These are phyloP conservation scores for Pascua sp. DNA, from an alignment of 1,284 basidiomycete species.

Conservation along the genomic window DNA sequence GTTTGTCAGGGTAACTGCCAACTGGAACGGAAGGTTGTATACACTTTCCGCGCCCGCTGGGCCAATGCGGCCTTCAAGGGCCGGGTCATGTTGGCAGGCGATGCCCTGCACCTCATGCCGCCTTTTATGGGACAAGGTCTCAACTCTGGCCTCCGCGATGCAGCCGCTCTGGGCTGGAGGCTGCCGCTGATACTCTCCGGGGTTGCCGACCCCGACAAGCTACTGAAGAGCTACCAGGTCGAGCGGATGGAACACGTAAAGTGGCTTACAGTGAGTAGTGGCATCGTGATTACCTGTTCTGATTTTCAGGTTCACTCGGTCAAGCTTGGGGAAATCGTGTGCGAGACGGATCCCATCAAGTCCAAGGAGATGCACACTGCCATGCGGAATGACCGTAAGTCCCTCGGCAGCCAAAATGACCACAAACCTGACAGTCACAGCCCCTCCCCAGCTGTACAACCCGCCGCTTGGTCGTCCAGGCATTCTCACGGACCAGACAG, in stretches of 20 bases:
- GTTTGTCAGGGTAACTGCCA: constrained; percentile 12
- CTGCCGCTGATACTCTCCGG: constrained; percentile 15
- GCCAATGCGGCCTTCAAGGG: constrained; percentile 19
- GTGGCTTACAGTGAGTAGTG: constrained; percentile 5
- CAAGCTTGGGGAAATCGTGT: constrained; percentile 18
- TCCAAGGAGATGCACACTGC: constrained; percentile 7
- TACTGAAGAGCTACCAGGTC: constrained; percentile 17
- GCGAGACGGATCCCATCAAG: constrained; percentile 18
- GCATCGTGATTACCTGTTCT: no score
- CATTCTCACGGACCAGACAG: constrained; percentile 5
- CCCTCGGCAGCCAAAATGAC: not conserved
- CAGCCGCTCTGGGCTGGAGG: constrained; percentile 20
- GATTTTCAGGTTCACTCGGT: constrained; percentile 7
- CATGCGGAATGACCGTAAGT: constrained; percentile 2
- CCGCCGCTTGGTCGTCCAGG: constrained; percentile 11
- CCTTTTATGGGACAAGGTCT: constrained; percentile 28
- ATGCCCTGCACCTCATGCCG: constrained; percentile 23
- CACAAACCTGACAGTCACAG: not conserved
- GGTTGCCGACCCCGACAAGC: not conserved
- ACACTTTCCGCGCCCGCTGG: constrained; percentile 23
- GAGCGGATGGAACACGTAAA: constrained; percentile 18
- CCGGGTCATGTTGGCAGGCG: constrained; percentile 16
- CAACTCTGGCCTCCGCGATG: constrained; percentile 25
- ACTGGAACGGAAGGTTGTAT: constrained; percentile 23
- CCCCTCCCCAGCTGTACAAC: constrained; percentile 2